Evolutionary conservation across 345 rosid species (phyloP).

Genomic region (Lepidium sativum): DNA sequence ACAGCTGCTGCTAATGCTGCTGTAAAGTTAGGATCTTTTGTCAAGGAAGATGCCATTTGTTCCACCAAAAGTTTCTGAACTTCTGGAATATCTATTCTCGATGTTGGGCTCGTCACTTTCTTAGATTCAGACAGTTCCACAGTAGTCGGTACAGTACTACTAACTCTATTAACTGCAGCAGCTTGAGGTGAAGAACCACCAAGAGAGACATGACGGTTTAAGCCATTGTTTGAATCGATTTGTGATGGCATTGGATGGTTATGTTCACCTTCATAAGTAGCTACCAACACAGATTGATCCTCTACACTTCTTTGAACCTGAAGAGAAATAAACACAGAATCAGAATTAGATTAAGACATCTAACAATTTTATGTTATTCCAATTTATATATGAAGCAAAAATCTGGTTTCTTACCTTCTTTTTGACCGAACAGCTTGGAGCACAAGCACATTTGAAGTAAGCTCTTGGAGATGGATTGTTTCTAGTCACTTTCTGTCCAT

Average conservation of each 20-base stretch:
- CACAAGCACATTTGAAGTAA: slow-evolving; percentile 94
- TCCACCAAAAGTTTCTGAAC: slow-evolving; percentile 66
- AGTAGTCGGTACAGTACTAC: slow-evolving; percentile 39
- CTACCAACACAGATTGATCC: slow-evolving; percentile 78
- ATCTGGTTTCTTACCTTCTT: slow-evolving; percentile 54
- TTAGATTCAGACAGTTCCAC: slow-evolving; percentile 15
- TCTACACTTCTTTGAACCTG: slow-evolving; percentile 93
- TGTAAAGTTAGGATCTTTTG: slow-evolving; percentile 90
- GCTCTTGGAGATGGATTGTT: slow-evolving; percentile 98
- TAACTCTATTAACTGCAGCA: slow-evolving; percentile 34
- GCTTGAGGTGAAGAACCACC: slow-evolving; percentile 26
- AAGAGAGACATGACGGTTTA: slow-evolving; percentile 31
- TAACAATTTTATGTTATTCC: not conserved
- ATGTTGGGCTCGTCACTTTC: slow-evolving; percentile 21
- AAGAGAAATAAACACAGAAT: slow-evolving; percentile 7
- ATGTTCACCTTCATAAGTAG: slow-evolving; percentile 97
- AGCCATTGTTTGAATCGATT: slow-evolving; percentile 42
- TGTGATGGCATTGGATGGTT: slow-evolving; percentile 76
- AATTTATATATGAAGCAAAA: not conserved
- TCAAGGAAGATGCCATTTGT: slow-evolving; percentile 90
- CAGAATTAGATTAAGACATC: not conserved
- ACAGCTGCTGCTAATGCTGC: slow-evolving; percentile 95
- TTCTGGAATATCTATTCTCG: slow-evolving; percentile 54
- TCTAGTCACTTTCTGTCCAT: slow-evolving; percentile 98
- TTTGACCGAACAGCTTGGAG: slow-evolving; percentile 92